phyloP scores from a whole-genome alignment of 2,329 filamentous ascomycete genomes.

The Colletotrichum sp. region DNA sequence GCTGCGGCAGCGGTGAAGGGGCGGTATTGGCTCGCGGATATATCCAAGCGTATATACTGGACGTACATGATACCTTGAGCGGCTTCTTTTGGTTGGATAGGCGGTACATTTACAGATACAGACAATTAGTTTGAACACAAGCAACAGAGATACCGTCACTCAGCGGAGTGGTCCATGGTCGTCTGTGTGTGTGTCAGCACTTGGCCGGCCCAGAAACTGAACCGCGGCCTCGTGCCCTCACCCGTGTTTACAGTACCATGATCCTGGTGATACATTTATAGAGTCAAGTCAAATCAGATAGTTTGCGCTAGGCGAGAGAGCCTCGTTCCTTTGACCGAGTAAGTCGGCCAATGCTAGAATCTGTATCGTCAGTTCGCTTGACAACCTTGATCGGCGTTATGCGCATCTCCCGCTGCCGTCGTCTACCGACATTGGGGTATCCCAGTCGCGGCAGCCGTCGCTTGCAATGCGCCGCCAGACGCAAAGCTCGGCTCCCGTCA shows the following conservation, averaged over 20 bases:
- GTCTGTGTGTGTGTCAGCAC: not conserved
- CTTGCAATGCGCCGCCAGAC: not conserved
- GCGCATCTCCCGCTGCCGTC: not conserved
- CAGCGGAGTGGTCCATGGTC: not conserved
- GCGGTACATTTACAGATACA: not conserved
- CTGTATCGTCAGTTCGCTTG: not conserved
- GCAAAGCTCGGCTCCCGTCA: not conserved
- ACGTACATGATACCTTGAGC: slow-evolving; percentile 8
- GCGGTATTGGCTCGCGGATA: not conserved
- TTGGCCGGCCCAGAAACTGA: not conserved
- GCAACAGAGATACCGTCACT: not conserved
- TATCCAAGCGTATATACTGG: not conserved
- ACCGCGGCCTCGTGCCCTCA: not conserved
- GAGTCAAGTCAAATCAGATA: not conserved
- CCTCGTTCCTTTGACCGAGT: not conserved
- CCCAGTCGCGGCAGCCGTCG: not conserved
- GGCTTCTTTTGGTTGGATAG: not conserved
- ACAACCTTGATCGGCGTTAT: not conserved
- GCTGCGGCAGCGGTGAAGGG: slow-evolving; percentile 68
- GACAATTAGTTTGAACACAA: not conserved
- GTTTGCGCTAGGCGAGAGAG: not conserved
- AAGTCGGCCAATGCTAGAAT: not conserved
- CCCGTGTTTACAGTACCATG: not conserved
- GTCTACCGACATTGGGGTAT: not conserved
- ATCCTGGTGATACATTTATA: not conserved